These are phyloP conservation scores for Golubevia pallescens DNA, from an alignment of 1,284 basidiomycete genomes.

Conservation along the genomic window DNA sequence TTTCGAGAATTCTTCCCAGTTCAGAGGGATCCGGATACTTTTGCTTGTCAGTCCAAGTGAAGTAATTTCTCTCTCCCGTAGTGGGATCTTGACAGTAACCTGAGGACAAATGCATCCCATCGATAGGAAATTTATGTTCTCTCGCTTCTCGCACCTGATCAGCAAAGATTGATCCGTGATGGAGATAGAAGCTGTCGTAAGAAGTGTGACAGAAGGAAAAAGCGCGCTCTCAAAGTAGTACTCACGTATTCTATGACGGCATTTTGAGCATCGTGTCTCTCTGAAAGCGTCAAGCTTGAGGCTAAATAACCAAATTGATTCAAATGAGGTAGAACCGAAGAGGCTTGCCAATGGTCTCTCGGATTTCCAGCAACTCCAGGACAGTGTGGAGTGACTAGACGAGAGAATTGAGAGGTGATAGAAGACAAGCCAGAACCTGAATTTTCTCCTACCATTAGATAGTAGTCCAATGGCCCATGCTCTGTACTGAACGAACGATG, in stretches of 20 bases:
- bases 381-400: slow-evolving; percentile 13
- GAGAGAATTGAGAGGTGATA: slow-evolving; percentile 19
- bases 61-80: slow-evolving; percentile 15
- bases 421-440: slow-evolving; percentile 1
- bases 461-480: slow-evolving; percentile 24
- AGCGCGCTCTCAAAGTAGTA: too few relatives aligned
- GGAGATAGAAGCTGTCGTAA: too few relatives aligned
- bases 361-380: slow-evolving; percentile 5
- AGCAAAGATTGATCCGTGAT: too few relatives aligned
- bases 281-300: slow-evolving; percentile 20
- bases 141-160: slow-evolving; percentile 7
- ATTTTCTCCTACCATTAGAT: slow-evolving; percentile 5
- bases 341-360: slow-evolving; percentile 16
- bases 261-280: slow-evolving; percentile 22
- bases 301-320: slow-evolving; percentile 27
- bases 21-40: slow-evolving; percentile 20
- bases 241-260: slow-evolving; percentile 22
- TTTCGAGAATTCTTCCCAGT: slow-evolving; percentile 14
- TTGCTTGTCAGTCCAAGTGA: slow-evolving; percentile 16
- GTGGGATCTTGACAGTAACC: slow-evolving; percentile 24
- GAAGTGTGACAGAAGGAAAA: too few relatives aligned
- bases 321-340: slow-evolving; percentile 17
- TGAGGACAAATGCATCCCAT: slow-evolving; percentile 23
- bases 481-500: slow-evolving; percentile 21
- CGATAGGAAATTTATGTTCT: slow-evolving; percentile 17